Evolutionary conservation across 2,329 filamentous ascomycete species (phyloP), one percentile per base, ranked within the genome.

Genomic region (Malbranchea zuffiana): DNA sequence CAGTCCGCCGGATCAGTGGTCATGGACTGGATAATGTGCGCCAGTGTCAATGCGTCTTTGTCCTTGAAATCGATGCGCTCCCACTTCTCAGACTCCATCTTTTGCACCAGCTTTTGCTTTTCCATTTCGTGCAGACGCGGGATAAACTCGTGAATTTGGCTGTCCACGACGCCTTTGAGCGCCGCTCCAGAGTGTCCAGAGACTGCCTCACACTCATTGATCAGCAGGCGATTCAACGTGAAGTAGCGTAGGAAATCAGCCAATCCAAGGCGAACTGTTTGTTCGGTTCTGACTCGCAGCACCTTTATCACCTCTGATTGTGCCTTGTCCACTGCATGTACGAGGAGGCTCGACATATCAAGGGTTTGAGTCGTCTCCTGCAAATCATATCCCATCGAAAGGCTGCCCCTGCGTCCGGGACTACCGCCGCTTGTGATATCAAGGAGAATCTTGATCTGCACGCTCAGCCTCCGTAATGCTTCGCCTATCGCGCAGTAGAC

Each of bases 401-500:
- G 8, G 50, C 51, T 35, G n/a, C n/a, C n/a, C n/a, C n/a, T n/a
- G n/a, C n/a, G n/a, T n/a, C n/a, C n/a, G n/a, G n/a, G n/a, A n/a
- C n/a, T n/a, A n/a, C n/a, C n/a, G n/a, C 60, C 60, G 55, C 85
- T 94, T 1, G 87, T 90, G 13, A 94, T 82, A 57, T 98, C 90
- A 6, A 96, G 69, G 11, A 98, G 63, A 5, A 96, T 78, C 57
- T 96, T 96, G 39, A 88, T 81, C 55, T 96, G 88, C 0, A 85
- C 87, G n/a, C 83, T 84, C 6, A 95, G 65, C 50, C 90, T 74
- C 40, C 90, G 72, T 33, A 96, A 58, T 3, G 83, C 82, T 62
- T 98, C 90, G 3, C 87, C 80, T 6, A 95, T 80, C 21, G 81
- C 77, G 12, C 86, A 80, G 52, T 96, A 96, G 11, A 92, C 80